phyloP scores from a whole-genome alignment of 1,284 basidiomycete genomes.

The Phaffia rhodozyma region DNA sequence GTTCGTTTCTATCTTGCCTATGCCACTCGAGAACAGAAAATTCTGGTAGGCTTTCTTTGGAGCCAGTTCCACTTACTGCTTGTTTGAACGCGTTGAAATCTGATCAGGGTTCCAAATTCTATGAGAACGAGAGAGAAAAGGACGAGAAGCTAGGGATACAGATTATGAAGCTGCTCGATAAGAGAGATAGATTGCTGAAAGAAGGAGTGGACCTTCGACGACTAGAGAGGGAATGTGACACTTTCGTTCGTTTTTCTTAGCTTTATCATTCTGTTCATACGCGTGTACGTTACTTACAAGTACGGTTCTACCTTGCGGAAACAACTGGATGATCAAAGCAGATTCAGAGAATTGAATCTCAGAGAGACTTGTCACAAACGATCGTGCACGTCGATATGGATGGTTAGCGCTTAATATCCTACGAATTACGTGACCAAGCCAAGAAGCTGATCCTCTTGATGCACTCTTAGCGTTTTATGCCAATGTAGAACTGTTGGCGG shows the following conservation, averaged over 20 bases:
- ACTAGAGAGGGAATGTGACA: slow-evolving; percentile 12
- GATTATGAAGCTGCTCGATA: slow-evolving; percentile 26
- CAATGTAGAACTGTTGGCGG: slow-evolving; percentile 50
- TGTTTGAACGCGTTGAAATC: too few relatives aligned
- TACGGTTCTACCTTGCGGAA: neutral
- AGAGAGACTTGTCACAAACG: slow-evolving; percentile 64
- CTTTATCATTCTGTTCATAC: neutral
- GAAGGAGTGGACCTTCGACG: slow-evolving; percentile 23
- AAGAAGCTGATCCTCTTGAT: neutral
- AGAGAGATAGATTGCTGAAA: slow-evolving; percentile 32
- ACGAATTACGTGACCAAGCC: too few relatives aligned
- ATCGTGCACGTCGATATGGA: slow-evolving; percentile 36
- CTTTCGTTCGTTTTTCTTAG: slow-evolving; percentile 25
- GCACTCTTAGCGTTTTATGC: slow-evolving; percentile 24
- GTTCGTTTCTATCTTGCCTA: slow-evolving; percentile 17
- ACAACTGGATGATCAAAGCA: slow-evolving; percentile 27
- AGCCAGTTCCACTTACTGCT: too few relatives aligned
- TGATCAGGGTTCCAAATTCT: slow-evolving; percentile 26
- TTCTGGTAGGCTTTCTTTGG: neutral
- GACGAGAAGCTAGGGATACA: slow-evolving; percentile 32
- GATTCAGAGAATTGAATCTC: slow-evolving; percentile 62
- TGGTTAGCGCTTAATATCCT: too few relatives aligned
- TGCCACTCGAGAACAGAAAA: neutral
- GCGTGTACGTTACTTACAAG: neutral
- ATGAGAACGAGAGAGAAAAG: slow-evolving; percentile 33